Base-by-base conservation (phyloP, 129 eudicot genomes). In the Flaveria trinervia region DNA sequence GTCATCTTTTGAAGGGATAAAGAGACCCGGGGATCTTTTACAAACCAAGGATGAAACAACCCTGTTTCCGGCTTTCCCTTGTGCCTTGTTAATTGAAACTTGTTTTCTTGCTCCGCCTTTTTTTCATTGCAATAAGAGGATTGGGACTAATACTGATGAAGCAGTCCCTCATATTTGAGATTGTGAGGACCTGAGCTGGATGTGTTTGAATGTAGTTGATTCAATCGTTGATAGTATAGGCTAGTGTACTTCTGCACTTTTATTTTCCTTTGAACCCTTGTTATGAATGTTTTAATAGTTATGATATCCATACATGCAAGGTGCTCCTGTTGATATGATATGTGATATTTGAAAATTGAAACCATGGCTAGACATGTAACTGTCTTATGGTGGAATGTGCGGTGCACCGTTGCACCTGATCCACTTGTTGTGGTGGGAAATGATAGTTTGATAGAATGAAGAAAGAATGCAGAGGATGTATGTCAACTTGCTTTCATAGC, bases 71-170 rank as follows among this genome's bases (percentile, higher is more conserved):
- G 88, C 93, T 7, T 90, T 93, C 75, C 72, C 70, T 7, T 79
- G 86, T 10, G 96, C 86, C 30, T 50, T 83, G 88, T 90, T 93
- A 6, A 84, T 84, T 78, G 96, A 88, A 83, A 91, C 93, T 7
- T 90, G 93, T 23, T 90, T 88, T 46, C 96, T 86, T 81, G 91
- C 93, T 57, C 91, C 91, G 8, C 93, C 91, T 2, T 88, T 80
- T 39, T 86, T 77, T 5, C 93, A 86, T 64, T 88, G 93, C 79
- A 84, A 74, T 73, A 83, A 41, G 77, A 86, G 81, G 74, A 73
- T 33, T 44, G 91, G 93, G 36, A 68, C 44, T 15, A 88, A 88
- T 77, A 82, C 89, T 2, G 91, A 91, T 60, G 59, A 20, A 13
- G 10, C 88, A 33, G 88, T 88, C 56, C 86, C 93, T 45, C 87